Conservation (phyloP, 75 land plant species). For the Chamaecyparis obtusa region DNA sequence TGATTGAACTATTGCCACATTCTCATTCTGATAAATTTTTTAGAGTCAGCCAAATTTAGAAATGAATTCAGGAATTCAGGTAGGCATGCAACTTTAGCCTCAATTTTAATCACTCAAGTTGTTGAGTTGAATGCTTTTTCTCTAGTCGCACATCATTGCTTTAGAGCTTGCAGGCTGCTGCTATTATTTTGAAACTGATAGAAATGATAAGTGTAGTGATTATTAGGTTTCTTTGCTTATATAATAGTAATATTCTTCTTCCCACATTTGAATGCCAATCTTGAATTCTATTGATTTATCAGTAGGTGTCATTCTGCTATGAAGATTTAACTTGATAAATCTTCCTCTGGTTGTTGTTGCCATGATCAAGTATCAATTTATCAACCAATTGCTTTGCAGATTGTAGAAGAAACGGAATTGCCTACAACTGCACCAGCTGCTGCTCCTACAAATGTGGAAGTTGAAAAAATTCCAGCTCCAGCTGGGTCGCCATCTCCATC, state of each 20-base stretch:
- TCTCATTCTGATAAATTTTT: background rate
- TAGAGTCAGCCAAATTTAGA: background rate
- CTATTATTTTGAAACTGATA: background rate
- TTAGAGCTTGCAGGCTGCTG: background rate
- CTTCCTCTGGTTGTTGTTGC: background rate
- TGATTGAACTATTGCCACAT: background rate
- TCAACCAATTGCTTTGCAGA: slow-evolving; percentile 25
- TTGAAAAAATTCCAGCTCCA: slow-evolving; percentile 35
- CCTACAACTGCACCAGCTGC: slow-evolving; percentile 16
- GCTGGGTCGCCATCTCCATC: slow-evolving; percentile 45
- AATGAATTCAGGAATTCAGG: background rate
- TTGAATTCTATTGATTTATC: background rate
- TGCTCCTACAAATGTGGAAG: slow-evolving; percentile 12
- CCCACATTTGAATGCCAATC: background rate
- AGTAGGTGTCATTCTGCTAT: background rate
- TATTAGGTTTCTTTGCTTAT: background rate
- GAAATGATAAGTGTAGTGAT: background rate
- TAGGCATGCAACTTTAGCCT: background rate
- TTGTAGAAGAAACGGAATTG: slow-evolving; percentile 47
- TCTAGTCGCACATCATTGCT: background rate
- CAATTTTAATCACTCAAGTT: background rate
- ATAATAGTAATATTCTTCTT: background rate
- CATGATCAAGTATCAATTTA: background rate
- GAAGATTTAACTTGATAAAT: background rate
- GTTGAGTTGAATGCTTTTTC: background rate